Evolutionary conservation across 2,329 filamentous ascomycete genomes (phyloP).

Genomic region (Neodidymelliopsis sp.): DNA sequence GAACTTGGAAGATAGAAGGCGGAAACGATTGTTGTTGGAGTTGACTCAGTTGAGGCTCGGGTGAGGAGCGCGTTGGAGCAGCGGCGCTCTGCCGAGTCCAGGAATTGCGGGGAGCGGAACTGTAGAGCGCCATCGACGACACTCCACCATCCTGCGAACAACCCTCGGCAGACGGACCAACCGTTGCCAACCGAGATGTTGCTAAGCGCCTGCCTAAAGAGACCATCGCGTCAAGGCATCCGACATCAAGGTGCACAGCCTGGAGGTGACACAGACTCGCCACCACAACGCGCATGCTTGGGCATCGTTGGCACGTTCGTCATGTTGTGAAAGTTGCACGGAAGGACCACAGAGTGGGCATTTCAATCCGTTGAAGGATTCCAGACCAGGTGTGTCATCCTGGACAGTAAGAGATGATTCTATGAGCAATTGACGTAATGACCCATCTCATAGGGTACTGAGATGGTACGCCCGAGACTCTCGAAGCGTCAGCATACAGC

Average conservation of each 20-base stretch:
- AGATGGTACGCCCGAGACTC: no score
- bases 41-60: not conserved
- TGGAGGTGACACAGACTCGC: not conserved
- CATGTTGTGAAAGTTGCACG: no score
- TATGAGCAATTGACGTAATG: no score
- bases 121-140: conserved; percentile 7
- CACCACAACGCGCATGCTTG: not conserved
- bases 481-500: no score
- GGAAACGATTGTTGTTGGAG: not conserved
- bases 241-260: conserved; percentile 6
- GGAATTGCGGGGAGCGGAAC: conserved; percentile 2
- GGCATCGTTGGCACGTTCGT: conserved; percentile 1
- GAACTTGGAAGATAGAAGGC: not conserved
- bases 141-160: not conserved
- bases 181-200: conserved; percentile 13
- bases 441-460: no score
- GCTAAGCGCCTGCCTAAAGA: conserved; percentile 17
- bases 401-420: no score
- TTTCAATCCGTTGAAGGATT: no score
- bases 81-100: not conserved
- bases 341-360: no score
- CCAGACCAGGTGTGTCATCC: no score
- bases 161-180: not conserved
- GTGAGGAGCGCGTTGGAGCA: not conserved
- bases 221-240: conserved; percentile 1